Percentiles rank a stretch among this genome's conserved stretches.
phyloP scores from a whole-genome alignment of 2,329 filamentous ascomycete species.

The Trichophyton verrucosum region DNA sequence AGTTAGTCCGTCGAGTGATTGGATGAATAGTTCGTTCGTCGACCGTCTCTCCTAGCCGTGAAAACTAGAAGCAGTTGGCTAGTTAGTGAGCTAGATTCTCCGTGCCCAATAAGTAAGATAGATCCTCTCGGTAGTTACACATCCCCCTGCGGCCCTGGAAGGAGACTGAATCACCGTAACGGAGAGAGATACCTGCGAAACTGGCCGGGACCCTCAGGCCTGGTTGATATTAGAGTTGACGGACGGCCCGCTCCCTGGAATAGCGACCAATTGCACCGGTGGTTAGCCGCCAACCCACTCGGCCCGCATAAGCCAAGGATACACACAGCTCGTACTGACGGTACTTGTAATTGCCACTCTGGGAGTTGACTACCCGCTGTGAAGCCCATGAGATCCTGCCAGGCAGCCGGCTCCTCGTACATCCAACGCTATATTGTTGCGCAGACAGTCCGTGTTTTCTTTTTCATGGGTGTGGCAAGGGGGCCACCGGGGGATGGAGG shows the following conservation, averaged over 20 bases:
- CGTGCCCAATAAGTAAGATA: too few relatives aligned
- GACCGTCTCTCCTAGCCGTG: too few relatives aligned
- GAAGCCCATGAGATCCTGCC: not conserved
- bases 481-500: not conserved
- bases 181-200: not conserved
- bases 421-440: not conserved
- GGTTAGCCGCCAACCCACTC: conserved; percentile 4
- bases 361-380: not conserved
- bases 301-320: not conserved
- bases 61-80: too few relatives aligned
- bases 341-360: not conserved
- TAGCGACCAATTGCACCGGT: not conserved
- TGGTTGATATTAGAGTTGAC: not conserved
- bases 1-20: too few relatives aligned
- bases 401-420: not conserved
- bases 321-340: not conserved
- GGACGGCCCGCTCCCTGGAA: conserved; percentile 3
- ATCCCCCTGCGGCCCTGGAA: not conserved
- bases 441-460: not conserved
- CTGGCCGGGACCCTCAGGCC: not conserved
- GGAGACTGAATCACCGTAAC: not conserved
- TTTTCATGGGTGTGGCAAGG: conserved; percentile 3
- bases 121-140: too few relatives aligned
- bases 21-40: too few relatives aligned
- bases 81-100: too few relatives aligned